Percentiles rank a stretch among this genome's conserved stretches.
These are phyloP conservation scores for Saccharomyces hybrid DNA, from an alignment of 1,139 yeast species.

Conservation along the genomic window DNA sequence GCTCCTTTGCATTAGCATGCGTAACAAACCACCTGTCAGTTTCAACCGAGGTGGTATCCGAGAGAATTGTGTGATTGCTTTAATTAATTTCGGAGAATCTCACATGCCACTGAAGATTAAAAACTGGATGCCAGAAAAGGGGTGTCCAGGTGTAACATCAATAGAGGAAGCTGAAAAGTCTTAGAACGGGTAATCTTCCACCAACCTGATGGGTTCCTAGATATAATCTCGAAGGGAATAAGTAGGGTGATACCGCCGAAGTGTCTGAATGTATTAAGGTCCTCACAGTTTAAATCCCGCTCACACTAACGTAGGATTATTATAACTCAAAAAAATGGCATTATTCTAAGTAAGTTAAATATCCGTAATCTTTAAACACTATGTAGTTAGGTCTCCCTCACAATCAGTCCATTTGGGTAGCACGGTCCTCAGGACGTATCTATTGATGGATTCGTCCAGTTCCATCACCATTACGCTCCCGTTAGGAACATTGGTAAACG, in stretches of 20 bases:
- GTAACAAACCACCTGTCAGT: conserved; percentile 1
- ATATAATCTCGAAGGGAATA: background rate
- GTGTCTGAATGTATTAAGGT: background rate
- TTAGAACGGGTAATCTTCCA: background rate
- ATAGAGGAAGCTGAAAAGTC: background rate
- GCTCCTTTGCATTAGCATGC: background rate
- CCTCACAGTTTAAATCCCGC: background rate
- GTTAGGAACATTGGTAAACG: conserved; percentile 72
- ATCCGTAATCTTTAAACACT: background rate
- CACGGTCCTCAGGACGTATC: conserved; percentile 46
- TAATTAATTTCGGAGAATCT: background rate
- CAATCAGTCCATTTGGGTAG: conserved; percentile 45
- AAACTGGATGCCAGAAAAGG: background rate
- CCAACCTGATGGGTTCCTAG: background rate
- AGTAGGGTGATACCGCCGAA: background rate
- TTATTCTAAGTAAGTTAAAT: background rate
- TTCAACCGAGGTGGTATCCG: background rate
- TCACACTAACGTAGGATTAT: background rate
- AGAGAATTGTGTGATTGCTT: background rate
- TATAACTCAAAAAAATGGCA: background rate
- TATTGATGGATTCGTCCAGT: conserved; percentile 37
- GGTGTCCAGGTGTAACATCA: background rate
- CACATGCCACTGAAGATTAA: background rate
- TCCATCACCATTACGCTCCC: conserved; percentile 79
- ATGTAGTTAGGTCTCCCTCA: conserved; percentile 1